Conservation (phyloP, 2,329 filamentous ascomycete species). For the Salinomyces thailandicus region DNA sequence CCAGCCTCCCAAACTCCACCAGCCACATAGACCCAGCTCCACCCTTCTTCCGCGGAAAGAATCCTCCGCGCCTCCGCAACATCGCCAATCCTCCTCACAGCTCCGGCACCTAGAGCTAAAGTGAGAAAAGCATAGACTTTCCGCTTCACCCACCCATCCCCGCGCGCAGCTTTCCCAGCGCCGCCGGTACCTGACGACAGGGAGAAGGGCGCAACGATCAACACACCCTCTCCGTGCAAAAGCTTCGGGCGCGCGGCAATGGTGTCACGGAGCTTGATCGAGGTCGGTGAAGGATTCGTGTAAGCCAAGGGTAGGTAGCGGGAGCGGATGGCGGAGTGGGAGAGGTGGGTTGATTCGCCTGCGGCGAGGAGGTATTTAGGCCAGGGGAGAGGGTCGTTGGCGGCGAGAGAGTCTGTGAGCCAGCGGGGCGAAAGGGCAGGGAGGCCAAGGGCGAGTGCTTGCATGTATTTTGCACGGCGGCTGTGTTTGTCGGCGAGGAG, state of each 20-base stretch:
- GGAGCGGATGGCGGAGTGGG: slow-evolving; percentile 63
- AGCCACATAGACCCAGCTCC: slow-evolving; percentile 73
- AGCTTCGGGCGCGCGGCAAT: slow-evolving; percentile 36
- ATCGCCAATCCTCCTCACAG: slow-evolving; percentile 54
- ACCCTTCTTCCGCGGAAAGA: slow-evolving; percentile 42
- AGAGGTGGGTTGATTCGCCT: slow-evolving; percentile 64
- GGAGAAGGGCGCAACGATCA: slow-evolving; percentile 56
- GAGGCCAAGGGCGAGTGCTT: slow-evolving; percentile 79
- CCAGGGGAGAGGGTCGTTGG: slow-evolving; percentile 59
- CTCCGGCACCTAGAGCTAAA: slow-evolving; percentile 61
- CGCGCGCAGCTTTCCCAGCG: slow-evolving; percentile 41
- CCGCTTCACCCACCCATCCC: slow-evolving; percentile 43
- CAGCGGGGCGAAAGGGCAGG: slow-evolving; percentile 78
- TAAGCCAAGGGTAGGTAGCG: slow-evolving; percentile 53
- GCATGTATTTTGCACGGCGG: slow-evolving; percentile 83
- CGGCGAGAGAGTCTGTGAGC: slow-evolving; percentile 60
- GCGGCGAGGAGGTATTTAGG: slow-evolving; percentile 73
- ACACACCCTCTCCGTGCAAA: slow-evolving; percentile 51
- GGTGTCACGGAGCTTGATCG: slow-evolving; percentile 46
- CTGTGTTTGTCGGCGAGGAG: slow-evolving; percentile 79
- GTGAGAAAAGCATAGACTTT: slow-evolving; percentile 71
- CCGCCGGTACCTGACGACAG: neutral
- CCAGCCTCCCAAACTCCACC: slow-evolving; percentile 48
- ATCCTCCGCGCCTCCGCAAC: slow-evolving; percentile 54
- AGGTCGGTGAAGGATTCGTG: slow-evolving; percentile 40